Base-by-base conservation (phyloP, 495 filamentous ascomycete genomes). In the Penicillium goetzii region DNA sequence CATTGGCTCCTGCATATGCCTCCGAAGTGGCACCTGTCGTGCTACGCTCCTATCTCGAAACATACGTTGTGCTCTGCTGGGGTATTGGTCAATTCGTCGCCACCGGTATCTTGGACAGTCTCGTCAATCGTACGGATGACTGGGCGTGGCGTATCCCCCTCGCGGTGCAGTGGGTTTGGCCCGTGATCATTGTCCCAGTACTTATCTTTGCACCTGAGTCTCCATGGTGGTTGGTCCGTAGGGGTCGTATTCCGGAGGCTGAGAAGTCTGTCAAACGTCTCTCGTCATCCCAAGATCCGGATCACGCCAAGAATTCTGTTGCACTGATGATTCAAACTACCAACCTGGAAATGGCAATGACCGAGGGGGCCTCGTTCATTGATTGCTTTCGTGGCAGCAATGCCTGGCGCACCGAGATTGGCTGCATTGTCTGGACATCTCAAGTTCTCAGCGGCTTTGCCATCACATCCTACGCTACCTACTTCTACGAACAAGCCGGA, bases 81-180 rank as follows among this genome's bases (percentile, higher is more conserved):
- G 88, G 86, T 4, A 67, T 91, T 14, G 90, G 90, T 12, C 89
- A 91, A 68, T 75, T 89, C 34, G 88, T 92, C 60, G 86, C 83
- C 86, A 9, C 87, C 90, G 51, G 84, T 91, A 68, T 85, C 21
- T 11, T 47, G 43, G 43, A 47, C 43, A 83, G 70, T 72, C 79
- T 45, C 84, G 87, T 78, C 64, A 85, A 34, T 69, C 74, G 51
- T 75, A 54, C 74, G 0, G 82, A 85, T 49, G 69, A 87, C 63
- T 89, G 86, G 86, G 79, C 83, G 1, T 89, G 88, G 68, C 80
- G 85, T 15, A 84, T 86, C 53, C 86, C 86, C 0, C 91, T 89
- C 64, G 85, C 83, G 1, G 70, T 91, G 5, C 90, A 93, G 76
- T 93, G 90, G 90, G 88, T 91, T 81, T 92, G 89, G 88, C 88